phyloP scores from a whole-genome alignment of 352 stramenopile genomes.

The Pythium vanterpoolii region DNA sequence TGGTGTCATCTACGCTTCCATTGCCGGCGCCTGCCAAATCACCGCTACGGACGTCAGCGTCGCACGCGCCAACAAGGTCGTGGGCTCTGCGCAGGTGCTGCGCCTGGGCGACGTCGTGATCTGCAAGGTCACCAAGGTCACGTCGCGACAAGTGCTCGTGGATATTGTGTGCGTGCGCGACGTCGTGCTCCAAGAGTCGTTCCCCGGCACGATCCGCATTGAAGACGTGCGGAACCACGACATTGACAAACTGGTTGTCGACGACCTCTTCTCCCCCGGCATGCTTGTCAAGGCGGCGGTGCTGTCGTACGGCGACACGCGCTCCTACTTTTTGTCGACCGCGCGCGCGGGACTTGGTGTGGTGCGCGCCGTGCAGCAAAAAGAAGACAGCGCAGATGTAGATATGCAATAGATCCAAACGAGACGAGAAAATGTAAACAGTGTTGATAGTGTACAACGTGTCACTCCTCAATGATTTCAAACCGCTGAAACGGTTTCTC shows the following conservation, averaged over 20 bases:
- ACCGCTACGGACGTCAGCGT: slow-evolving; percentile 43
- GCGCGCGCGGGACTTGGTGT: slow-evolving; percentile 67
- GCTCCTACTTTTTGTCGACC: slow-evolving; percentile 83
- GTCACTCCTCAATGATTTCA: slow-evolving; percentile 65
- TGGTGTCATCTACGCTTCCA: slow-evolving; percentile 66
- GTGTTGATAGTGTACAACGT: background rate
- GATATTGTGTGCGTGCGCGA: slow-evolving; percentile 73
- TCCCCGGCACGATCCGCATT: slow-evolving; percentile 71
- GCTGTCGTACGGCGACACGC: slow-evolving; percentile 84
- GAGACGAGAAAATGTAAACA: too few relatives aligned
- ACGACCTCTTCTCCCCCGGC: slow-evolving; percentile 66
- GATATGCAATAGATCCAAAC: slow-evolving; percentile 19
- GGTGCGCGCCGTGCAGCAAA: slow-evolving; percentile 37
- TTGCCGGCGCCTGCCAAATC: slow-evolving; percentile 49
- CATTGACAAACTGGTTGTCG: slow-evolving; percentile 77
- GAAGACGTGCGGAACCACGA: slow-evolving; percentile 81
- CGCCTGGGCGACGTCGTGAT: slow-evolving; percentile 63
- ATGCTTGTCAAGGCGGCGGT: slow-evolving; percentile 76
- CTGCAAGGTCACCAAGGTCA: slow-evolving; percentile 66
- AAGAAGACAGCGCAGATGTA: slow-evolving; percentile 23
- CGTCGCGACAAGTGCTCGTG: slow-evolving; percentile 66
- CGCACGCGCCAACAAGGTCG: slow-evolving; percentile 38
- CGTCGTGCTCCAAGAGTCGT: slow-evolving; percentile 73
- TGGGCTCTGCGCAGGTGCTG: slow-evolving; percentile 72
- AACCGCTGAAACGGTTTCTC: slow-evolving; percentile 53